These are phyloP conservation scores for Aleurites moluccanus DNA, from an alignment of 441 rosid genomes.

Conservation along the genomic window DNA sequence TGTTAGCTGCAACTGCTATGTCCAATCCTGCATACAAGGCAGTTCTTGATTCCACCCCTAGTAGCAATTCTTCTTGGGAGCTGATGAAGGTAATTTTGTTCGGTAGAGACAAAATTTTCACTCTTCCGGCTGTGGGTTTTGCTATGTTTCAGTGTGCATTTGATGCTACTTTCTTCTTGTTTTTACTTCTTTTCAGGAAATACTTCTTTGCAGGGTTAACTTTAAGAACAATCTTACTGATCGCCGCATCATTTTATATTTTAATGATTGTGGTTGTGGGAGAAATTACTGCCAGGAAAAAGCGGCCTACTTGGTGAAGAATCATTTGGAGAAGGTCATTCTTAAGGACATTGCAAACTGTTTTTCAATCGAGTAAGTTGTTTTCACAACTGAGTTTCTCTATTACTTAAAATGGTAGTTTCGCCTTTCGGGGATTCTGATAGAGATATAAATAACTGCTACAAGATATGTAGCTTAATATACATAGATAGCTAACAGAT, in stretches of 20 bases:
- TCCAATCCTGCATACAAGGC: constrained; percentile 98
- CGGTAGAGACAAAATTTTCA: constrained; percentile 13
- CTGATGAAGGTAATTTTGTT: constrained; percentile 75
- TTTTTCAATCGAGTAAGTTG: constrained; percentile 76
- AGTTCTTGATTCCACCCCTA: constrained; percentile 91
- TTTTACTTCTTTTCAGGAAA: constrained; percentile 59
- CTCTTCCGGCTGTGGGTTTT: constrained; percentile 12
- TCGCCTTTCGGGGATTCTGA: no score
- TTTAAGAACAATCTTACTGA: constrained; percentile 71
- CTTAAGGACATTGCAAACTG: constrained; percentile 66
- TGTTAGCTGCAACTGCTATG: constrained; percentile 97
- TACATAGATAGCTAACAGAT: neutral
- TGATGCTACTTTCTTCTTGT: constrained; percentile 4
- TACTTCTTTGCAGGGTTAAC: constrained; percentile 74
- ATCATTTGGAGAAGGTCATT: constrained; percentile 71
- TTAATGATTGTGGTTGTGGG: constrained; percentile 76
- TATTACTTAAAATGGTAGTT: neutral
- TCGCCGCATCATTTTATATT: constrained; percentile 70
- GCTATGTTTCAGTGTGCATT: constrained; percentile 10
- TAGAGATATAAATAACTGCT: neutral
- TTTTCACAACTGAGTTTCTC: neutral
- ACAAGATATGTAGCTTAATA: neutral
- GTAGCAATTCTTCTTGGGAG: constrained; percentile 94
- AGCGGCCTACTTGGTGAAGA: constrained; percentile 65
- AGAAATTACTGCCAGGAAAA: constrained; percentile 77